Percentiles rank a stretch among this genome's conserved stretches.
These are phyloP conservation scores for Melaleuca alternifolia DNA, from an alignment of 345 rosid genomes.

Conservation along the genomic window DNA sequence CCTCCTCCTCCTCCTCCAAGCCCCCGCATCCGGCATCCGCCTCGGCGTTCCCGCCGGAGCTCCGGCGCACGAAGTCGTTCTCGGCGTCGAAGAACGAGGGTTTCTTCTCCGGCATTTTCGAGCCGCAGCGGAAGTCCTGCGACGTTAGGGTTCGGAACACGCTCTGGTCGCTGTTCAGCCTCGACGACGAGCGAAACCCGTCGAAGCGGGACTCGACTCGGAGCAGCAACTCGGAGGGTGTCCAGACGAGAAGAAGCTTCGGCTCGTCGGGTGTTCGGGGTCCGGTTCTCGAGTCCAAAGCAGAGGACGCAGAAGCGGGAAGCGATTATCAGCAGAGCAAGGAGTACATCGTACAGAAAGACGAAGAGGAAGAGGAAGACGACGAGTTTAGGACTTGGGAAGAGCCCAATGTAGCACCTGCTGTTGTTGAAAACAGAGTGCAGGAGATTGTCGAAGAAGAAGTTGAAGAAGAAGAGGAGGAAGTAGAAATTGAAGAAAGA, in stretches of 20 bases:
- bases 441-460: constrained; percentile 54
- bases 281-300: constrained; percentile 50
- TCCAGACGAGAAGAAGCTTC: constrained; percentile 30
- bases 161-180: constrained; percentile 64
- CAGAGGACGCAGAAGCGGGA: constrained; percentile 16
- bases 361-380: constrained; percentile 6
- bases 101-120: constrained; percentile 63
- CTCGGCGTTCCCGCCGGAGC: constrained; percentile 55
- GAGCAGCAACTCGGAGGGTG: constrained; percentile 17
- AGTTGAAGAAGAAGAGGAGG: constrained; percentile 20
- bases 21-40: constrained; percentile 9
- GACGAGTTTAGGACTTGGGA: constrained; percentile 25
- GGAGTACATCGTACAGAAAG: neutral
- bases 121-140: constrained; percentile 96
- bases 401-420: constrained; percentile 31
- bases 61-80: constrained; percentile 87
- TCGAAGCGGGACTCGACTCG: neutral
- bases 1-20: neutral
- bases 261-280: constrained; percentile 14
- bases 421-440: constrained; percentile 7
- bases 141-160: constrained; percentile 88
- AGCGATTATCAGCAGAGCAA: neutral
- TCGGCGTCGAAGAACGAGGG: constrained; percentile 92
- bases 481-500: neutral
- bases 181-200: constrained; percentile 48